Evolutionary conservation across 345 rosid species (phyloP), one percentile per base, ranked within the genome.

Genomic region (Eucalyptus marginata): DNA sequence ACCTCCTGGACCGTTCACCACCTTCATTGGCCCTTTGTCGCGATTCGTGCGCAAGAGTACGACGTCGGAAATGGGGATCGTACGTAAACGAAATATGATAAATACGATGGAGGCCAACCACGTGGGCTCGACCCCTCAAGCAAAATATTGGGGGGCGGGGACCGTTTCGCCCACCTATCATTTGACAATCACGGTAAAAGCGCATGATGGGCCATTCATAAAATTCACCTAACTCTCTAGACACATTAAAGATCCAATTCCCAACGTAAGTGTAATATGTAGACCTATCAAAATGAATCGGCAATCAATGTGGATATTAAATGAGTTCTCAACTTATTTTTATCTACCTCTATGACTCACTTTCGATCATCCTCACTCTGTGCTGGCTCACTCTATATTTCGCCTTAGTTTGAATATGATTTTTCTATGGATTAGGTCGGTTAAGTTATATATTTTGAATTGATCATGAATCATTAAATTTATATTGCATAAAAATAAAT

Each of bases 291-390:
- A 51, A 51, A 52, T 52, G 10, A 7, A 17, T 52, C 10, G 2
- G 10, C 24, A 18, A 4, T 52, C 4, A 20, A 52, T 52, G 1
- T 52, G 5, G 4, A 52, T 52, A 52, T 52, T 52, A 52, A 52
- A 20, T 52, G 10, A 52, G 10, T 20, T 52, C 58, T 18, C 25
- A 52, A 52, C 25, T 7, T 18, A 18, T 20, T 52, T 52, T 52
- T 2, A 20, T 52, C 25, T 20, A 52, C 1, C 10, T 52, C 24
- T 18, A 52, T 7, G 1, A 52, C 1, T 52, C 58, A 18, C 4
- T 52, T 1, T 52, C 10, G 0, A 52, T 18, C 0, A 0, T 52
- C 4, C 2, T 52, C 2, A n/a, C n/a, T n/a, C n/a, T n/a, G n/a
- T n/a, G n/a, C n/a, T n/a, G n/a, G n/a, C n/a, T n/a, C 25, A 52